A percentile compares a stretch with the other conserved stretches of the same genome.
Conservation (phyloP, 2,329 filamentous ascomycete genomes). For the Alternaria rosae region DNA sequence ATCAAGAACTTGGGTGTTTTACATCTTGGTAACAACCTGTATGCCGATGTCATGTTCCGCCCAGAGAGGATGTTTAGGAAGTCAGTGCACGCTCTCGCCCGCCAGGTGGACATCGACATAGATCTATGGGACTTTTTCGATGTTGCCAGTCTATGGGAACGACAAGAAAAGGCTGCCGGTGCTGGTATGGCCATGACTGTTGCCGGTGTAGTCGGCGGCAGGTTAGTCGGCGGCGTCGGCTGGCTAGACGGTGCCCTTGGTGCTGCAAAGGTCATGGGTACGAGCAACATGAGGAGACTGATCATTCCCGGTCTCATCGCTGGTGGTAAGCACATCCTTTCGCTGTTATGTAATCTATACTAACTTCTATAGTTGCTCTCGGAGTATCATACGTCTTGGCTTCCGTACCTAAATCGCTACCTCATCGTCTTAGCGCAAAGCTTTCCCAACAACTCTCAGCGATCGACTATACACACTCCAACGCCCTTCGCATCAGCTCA, state of each 20-base stretch:
- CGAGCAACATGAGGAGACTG: slow-evolving; percentile 79
- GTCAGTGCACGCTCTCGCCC: slow-evolving; percentile 79
- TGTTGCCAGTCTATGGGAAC: slow-evolving; percentile 78
- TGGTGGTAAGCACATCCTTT: slow-evolving; percentile 68
- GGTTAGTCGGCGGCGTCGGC: slow-evolving; percentile 80
- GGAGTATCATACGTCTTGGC: slow-evolving; percentile 82
- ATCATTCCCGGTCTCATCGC: slow-evolving; percentile 81
- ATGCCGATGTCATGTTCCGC: slow-evolving; percentile 81
- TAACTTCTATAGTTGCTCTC: slow-evolving; percentile 65
- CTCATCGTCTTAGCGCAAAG: slow-evolving; percentile 83
- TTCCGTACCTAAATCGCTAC: slow-evolving; percentile 88
- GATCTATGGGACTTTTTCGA: slow-evolving; percentile 96
- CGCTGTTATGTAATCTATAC: neutral
- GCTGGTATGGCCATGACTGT: slow-evolving; percentile 95
- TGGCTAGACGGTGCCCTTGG: slow-evolving; percentile 90
- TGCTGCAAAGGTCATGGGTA: slow-evolving; percentile 79
- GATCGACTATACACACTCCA: slow-evolving; percentile 91
- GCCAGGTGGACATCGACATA: slow-evolving; percentile 85
- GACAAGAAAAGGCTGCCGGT: slow-evolving; percentile 92
- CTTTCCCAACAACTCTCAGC: slow-evolving; percentile 79
- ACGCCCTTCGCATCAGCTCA: slow-evolving; percentile 81
- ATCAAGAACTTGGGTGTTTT: slow-evolving; percentile 89
- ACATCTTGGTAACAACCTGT: slow-evolving; percentile 86
- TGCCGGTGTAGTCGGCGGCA: slow-evolving; percentile 81
- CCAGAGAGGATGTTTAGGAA: slow-evolving; percentile 94